Percentiles rank a stretch among this genome's conserved stretches.
phyloP scores from a whole-genome alignment of 2,329 filamentous ascomycete species.

The Claviceps pusilla region DNA sequence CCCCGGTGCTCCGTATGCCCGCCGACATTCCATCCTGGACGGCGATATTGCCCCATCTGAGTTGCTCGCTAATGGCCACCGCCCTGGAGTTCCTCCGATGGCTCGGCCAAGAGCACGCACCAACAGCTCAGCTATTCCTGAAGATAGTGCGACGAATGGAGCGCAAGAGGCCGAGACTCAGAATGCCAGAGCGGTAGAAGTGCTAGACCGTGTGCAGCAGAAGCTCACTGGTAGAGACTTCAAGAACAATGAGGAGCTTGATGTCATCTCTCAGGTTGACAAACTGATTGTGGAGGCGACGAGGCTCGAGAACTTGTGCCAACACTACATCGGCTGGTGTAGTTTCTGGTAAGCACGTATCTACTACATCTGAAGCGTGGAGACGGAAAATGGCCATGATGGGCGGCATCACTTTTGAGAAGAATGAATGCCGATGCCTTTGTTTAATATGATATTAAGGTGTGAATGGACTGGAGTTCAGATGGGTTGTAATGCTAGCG shows the following conservation, averaged over 20 bases:
- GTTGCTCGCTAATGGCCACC: conserved; percentile 31
- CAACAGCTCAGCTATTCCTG: conserved; percentile 36
- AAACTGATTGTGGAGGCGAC: conserved; percentile 91
- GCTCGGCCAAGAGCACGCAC: conserved; percentile 41
- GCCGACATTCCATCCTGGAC: conserved; percentile 57
- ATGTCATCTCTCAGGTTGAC: conserved; percentile 77
- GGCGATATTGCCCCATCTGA: conserved; percentile 44
- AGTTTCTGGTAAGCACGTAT: conserved; percentile 65
- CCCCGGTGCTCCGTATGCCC: conserved; percentile 33
- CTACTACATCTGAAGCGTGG: not conserved
- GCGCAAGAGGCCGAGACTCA: conserved; percentile 57
- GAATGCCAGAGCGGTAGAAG: conserved; percentile 84
- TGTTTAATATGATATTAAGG: not conserved
- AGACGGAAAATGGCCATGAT: not conserved
- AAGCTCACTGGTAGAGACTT: conserved; percentile 93
- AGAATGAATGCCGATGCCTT: not conserved
- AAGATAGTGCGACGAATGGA: conserved; percentile 23
- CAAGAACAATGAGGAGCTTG: conserved; percentile 69
- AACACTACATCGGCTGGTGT: conserved; percentile 98
- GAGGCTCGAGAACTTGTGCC: conserved; percentile 91
- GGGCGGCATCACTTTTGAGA: not conserved
- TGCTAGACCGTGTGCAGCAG: conserved; percentile 80
- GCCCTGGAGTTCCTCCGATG: conserved; percentile 30
- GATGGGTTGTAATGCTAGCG: not conserved
- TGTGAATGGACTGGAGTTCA: conserved; percentile 1